A percentile compares a stretch with the other conserved stretches of the same genome.
Conservation (phyloP, 2,329 filamentous ascomycete genomes). For the Chaetothyriales sp. region DNA sequence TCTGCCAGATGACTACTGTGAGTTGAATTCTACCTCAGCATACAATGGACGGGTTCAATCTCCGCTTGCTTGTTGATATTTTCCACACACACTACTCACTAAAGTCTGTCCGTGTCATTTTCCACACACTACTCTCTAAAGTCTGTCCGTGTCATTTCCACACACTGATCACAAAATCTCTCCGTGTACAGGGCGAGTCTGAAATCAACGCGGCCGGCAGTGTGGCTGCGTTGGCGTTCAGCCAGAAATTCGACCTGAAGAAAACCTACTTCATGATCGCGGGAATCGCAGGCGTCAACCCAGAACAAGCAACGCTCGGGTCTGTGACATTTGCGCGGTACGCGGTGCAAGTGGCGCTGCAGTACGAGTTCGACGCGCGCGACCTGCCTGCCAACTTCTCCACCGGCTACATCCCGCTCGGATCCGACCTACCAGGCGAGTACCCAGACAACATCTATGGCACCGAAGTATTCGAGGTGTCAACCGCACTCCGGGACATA, state of each 20-base stretch:
- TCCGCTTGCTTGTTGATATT: too few relatives aligned
- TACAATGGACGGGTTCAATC: too few relatives aligned
- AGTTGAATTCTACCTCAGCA: neutral
- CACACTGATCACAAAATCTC: neutral
- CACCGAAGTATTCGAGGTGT: constrained; percentile 57
- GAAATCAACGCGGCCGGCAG: constrained; percentile 65
- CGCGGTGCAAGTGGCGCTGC: constrained; percentile 59
- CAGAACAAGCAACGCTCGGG: constrained; percentile 50
- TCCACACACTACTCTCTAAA: too few relatives aligned
- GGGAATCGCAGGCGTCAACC: constrained; percentile 64
- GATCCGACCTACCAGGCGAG: constrained; percentile 39
- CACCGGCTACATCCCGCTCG: constrained; percentile 57
- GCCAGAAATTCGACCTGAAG: constrained; percentile 48
- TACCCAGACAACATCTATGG: constrained; percentile 51
- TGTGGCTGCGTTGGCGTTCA: constrained; percentile 50
- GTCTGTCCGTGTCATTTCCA: too few relatives aligned
- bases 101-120: too few relatives aligned
- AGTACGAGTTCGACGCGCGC: constrained; percentile 61
- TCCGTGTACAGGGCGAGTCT: constrained; percentile 30
- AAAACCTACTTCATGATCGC: constrained; percentile 57
- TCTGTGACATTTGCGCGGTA: constrained; percentile 56
- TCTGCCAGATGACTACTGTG: constrained; percentile 46
- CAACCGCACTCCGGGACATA: constrained; percentile 41
- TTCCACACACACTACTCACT: too few relatives aligned
- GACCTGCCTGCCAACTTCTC: constrained; percentile 52